Percentiles rank a stretch among this genome's conserved stretches.
These are phyloP conservation scores for Tricholoma terreum DNA, from an alignment of 768 basidiomycete genomes.

Conservation along the genomic window DNA sequence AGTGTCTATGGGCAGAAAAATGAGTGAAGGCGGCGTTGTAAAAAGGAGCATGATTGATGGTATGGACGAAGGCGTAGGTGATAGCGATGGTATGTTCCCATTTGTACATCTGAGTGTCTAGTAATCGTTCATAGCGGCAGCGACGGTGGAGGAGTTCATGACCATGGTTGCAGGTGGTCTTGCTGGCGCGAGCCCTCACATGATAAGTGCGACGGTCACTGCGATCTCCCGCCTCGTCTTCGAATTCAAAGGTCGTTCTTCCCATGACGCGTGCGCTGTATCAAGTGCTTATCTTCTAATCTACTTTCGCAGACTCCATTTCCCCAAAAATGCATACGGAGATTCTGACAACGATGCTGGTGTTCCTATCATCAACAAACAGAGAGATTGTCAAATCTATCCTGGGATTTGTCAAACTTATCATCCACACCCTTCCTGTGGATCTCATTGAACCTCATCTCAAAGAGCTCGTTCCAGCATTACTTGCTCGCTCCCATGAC, in stretches of 20 bases:
- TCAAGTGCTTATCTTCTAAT: not conserved
- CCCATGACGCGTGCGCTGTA: not conserved
- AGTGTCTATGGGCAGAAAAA: conserved; percentile 89
- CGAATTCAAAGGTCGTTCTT: conserved; percentile 82
- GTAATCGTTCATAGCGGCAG: conserved; percentile 41
- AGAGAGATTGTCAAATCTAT: conserved; percentile 98
- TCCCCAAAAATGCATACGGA: conserved; percentile 74
- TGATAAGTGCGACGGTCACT: conserved; percentile 97
- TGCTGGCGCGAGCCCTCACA: conserved; percentile 91
- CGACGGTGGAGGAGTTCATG: conserved; percentile 87
- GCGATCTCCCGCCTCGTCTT: conserved; percentile 92
- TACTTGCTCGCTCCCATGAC: conserved; percentile 92
- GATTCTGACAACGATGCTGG: conserved; percentile 79
- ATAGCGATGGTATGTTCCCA: conserved; percentile 44
- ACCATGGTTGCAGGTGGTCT: conserved; percentile 96
- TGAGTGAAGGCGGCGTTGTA: conserved; percentile 83
- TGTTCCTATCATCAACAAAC: conserved; percentile 91
- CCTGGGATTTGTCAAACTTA: conserved; percentile 92
- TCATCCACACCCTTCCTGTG: conserved; percentile 77
- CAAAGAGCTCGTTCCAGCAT: conserved; percentile 71
- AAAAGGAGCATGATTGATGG: conserved; percentile 73
- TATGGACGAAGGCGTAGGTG: conserved; percentile 75
- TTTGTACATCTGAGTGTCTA: conserved; percentile 6
- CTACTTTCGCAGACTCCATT: conserved; percentile 51
- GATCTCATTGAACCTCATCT: conserved; percentile 78